Conservation (phyloP, 1,284 basidiomycete genomes). For the Ceratobasidium sp. region DNA sequence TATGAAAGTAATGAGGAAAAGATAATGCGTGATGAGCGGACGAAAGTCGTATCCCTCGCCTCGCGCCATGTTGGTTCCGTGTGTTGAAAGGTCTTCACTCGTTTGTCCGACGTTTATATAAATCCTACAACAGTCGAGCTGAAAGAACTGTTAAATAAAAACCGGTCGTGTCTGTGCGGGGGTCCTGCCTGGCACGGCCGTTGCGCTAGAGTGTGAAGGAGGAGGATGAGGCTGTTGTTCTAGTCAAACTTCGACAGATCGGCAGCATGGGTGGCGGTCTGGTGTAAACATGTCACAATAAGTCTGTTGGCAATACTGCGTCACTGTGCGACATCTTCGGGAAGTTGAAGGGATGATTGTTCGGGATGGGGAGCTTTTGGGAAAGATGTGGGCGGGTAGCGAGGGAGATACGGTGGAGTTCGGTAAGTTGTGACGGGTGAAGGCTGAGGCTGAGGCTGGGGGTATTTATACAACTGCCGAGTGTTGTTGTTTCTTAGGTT, state of each 20-base stretch:
- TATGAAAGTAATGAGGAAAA: constrained; percentile 76
- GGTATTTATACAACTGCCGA: no score
- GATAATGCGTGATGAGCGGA: constrained; percentile 58
- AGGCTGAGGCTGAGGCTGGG: no score
- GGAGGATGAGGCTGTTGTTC: neutral
- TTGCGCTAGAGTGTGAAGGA: neutral
- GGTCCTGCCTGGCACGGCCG: constrained; percentile 31
- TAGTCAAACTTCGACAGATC: constrained; percentile 28
- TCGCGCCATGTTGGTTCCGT: constrained; percentile 43
- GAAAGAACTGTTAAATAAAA: constrained; percentile 1
- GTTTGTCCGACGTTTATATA: neutral
- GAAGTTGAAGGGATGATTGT: no score
- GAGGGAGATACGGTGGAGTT: no score
- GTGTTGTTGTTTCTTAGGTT: no score
- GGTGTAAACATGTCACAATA: constrained; percentile 1
- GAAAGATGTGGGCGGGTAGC: no score
- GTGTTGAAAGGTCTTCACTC: constrained; percentile 5
- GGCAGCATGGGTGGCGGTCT: constrained; percentile 2
- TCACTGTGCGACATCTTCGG: constrained; percentile 4
- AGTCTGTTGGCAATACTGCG: constrained; percentile 3
- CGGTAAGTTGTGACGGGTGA: no score
- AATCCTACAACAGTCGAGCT: constrained; percentile 31
- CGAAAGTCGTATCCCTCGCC: constrained; percentile 47
- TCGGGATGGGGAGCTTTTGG: no score
- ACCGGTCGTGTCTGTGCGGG: neutral